Base-by-base conservation (phyloP, 2,329 filamentous ascomycete species). In the Nemania abortiva region DNA sequence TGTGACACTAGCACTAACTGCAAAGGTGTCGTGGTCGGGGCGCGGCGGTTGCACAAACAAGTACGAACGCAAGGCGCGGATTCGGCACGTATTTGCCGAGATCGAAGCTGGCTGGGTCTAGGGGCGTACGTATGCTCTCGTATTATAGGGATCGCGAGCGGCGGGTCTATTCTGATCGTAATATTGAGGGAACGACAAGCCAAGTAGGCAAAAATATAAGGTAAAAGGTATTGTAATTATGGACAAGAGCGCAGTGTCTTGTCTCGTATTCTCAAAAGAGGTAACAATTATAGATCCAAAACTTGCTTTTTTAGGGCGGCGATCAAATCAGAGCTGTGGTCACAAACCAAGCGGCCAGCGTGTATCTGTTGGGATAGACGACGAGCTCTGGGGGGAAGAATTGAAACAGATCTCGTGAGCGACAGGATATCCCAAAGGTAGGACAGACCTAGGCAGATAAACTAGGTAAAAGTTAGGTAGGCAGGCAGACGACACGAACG, bases 111-210 rank as follows among this genome's bases (percentile, higher is more conserved):
- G 42, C 50, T 37, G 13, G 54, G 50, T 52, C 20, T n/a, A 29
- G 47, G 24, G 7, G 39, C 45, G 42, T 55, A 42, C 20, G 57
- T 47, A 56, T 56, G 34, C 20, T 20, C 42, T 7, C 45, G 45
- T 49, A 49, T 49, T 49, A 49, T 20, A 49, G 45, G 45, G 45
- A 22, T 49, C 45, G 20, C 45, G 45, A 24, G 20, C 7, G 45
- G 20, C 9, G 9, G 18, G 56, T 22, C 39, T 53, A 20, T 22
- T 27, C 27, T 20, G 22, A 54, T 34, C 15, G n/a, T 27, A 13
- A 34, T 34, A 34, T 53, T 45, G 57, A 64, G 60, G 22, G 66
- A 68, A 61, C 61, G 66, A 65, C 61, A 47, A 29, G 31, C 62
- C 54, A 39, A n/a, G 22, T n/a, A 9, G 53, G 54, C 62, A 57